Conservation (phyloP, 371 early-diverging fungal genomes). For the Syncephalastrum monosporum region DNA sequence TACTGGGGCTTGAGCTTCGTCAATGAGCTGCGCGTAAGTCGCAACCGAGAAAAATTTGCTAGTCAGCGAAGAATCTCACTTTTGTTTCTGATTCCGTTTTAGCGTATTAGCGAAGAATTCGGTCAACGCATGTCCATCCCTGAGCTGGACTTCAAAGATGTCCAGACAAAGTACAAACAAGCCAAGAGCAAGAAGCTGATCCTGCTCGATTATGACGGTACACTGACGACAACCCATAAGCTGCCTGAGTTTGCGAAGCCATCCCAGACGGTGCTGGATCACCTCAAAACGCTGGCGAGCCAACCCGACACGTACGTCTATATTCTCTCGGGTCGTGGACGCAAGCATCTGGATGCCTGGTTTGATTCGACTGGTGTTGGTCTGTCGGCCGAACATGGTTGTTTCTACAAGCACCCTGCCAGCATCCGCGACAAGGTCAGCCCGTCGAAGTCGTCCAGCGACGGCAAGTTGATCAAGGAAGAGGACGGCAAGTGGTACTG, state of each 20-base stretch:
- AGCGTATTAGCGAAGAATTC: conserved; percentile 71
- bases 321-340: conserved; percentile 86
- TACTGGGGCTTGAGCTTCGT: conserved; percentile 98
- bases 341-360: conserved; percentile 86
- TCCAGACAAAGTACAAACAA: conserved; percentile 38
- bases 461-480: conserved; percentile 62
- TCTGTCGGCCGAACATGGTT: conserved; percentile 94
- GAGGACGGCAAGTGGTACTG: conserved; percentile 79
- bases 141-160: conserved; percentile 46
- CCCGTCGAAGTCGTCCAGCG: conserved; percentile 36
- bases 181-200: conserved; percentile 66
- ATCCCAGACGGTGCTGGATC: conserved; percentile 61
- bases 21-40: conserved; percentile 68
- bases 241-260: conserved; percentile 92
- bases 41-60: background rate
- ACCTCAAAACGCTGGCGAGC: conserved; percentile 66
- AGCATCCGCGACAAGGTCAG: conserved; percentile 48
- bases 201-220: conserved; percentile 95
- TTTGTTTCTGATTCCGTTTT: background rate
- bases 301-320: conserved; percentile 90
- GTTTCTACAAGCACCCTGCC: conserved; percentile 91
- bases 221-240: conserved; percentile 79
- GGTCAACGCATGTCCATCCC: conserved; percentile 73
- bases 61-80: background rate
- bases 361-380: conserved; percentile 86